Percentiles rank a stretch among this genome's conserved stretches.
Conservation (phyloP, 2,329 filamentous ascomycete species). For the Pezicula rhizophila region DNA sequence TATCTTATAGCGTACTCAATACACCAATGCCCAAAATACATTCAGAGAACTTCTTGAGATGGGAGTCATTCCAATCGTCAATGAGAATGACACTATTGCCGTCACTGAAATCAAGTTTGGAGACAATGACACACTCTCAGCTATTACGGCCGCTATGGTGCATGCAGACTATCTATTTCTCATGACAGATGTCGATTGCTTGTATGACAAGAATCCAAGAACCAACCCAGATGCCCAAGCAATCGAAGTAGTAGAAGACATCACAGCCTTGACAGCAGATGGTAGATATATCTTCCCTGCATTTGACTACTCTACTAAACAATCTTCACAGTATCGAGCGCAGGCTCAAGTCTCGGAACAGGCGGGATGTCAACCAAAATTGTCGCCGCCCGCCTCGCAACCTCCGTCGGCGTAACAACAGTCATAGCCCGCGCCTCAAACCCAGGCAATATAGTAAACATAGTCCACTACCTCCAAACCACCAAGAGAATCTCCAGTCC, state of each 20-base stretch:
- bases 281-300: conserved; percentile 36
- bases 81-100: conserved; percentile 95
- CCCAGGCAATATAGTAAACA: conserved; percentile 83
- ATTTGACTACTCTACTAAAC: background rate
- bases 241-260: conserved; percentile 90
- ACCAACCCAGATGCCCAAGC: conserved; percentile 77
- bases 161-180: conserved; percentile 94
- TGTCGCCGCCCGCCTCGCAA: conserved; percentile 83
- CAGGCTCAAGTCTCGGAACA: conserved; percentile 83
- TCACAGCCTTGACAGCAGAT: conserved; percentile 74
- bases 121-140: conserved; percentile 95
- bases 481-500: conserved; percentile 33
- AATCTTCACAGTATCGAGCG: conserved; percentile 62
- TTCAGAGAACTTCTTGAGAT: conserved; percentile 85
- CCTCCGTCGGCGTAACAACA: conserved; percentile 90
- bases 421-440: conserved; percentile 92
- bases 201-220: conserved; percentile 94
- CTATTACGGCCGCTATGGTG: conserved; percentile 95
- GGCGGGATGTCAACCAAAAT: conserved; percentile 99
- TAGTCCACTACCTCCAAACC: conserved; percentile 74
- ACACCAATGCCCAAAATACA: conserved; percentile 94
- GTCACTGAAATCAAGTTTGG: conserved; percentile 99
- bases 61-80: conserved; percentile 96
- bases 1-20: conserved; percentile 67
- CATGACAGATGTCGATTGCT: conserved; percentile 97